A percentile compares a stretch with the other conserved stretches of the same genome.
These are phyloP conservation scores for Aegilops bicornis DNA, from an alignment of 176 grass and related monocot genomes.

Conservation along the genomic window DNA sequence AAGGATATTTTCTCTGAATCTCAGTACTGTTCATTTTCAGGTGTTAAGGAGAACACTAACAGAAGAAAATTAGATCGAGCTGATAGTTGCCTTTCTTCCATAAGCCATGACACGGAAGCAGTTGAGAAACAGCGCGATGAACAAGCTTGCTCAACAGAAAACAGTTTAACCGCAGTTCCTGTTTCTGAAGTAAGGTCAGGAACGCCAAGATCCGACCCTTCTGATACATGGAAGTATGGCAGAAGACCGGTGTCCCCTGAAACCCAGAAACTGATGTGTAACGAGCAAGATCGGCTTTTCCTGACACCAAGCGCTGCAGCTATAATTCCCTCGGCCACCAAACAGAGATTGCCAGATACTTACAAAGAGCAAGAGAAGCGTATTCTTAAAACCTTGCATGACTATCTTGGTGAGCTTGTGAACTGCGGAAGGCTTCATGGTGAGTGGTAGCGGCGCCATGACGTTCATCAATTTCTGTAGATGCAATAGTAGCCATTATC, in stretches of 20 bases:
- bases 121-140: not conserved
- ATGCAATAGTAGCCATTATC: no score
- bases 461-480: not conserved
- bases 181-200: not conserved
- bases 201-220: not conserved
- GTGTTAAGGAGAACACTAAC: not conserved
- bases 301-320: not conserved
- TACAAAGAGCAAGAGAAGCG: not conserved
- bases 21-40: not conserved
- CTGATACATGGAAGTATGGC: not conserved
- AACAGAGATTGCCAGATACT: not conserved
- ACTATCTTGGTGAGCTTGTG: not conserved
- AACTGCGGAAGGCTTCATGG: not conserved
- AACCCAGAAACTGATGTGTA: constrained; percentile 38
- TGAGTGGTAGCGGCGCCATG: not conserved
- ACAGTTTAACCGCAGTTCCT: constrained; percentile 6
- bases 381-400: not conserved
- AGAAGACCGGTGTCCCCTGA: constrained; percentile 34
- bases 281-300: constrained; percentile 35
- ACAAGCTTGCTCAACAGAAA: not conserved
- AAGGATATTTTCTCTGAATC: not conserved
- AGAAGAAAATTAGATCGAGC: constrained; percentile 9
- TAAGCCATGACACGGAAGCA: constrained; percentile 22
- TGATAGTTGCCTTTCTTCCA: constrained; percentile 25
- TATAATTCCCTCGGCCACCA: not conserved